Evolutionary conservation across 352 stramenopile species (phyloP).

Genomic region (Phytopythium boreale): DNA sequence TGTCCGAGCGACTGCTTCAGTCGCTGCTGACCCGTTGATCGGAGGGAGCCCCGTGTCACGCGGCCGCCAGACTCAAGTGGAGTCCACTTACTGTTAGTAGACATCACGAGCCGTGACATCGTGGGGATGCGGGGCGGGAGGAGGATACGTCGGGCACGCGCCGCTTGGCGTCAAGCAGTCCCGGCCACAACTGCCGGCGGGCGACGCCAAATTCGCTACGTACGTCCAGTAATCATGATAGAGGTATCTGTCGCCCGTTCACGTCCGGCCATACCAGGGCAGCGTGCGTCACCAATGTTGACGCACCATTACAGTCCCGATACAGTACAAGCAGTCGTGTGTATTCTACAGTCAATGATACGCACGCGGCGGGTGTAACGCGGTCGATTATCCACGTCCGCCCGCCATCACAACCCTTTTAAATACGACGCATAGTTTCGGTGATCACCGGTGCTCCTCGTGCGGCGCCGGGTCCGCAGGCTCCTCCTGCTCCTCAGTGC

Average conservation of each 20-base stretch:
- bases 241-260: too few relatives aligned
- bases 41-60: too few relatives aligned
- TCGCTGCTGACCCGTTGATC: not conserved
- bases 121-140: not conserved
- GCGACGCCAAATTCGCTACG: too few relatives aligned
- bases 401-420: not conserved
- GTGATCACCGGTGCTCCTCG: conserved; percentile 1
- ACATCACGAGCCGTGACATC: not conserved
- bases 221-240: not conserved
- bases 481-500: not conserved
- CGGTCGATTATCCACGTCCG: not conserved
- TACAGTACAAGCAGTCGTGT: not conserved
- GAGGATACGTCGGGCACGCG: not conserved
- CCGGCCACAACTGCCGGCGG: not conserved
- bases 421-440: not conserved
- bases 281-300: not conserved
- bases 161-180: not conserved
- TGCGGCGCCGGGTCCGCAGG: not conserved
- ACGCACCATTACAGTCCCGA: not conserved
- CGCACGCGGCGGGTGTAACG: not conserved
- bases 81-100: too few relatives aligned
- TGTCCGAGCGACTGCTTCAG: not conserved
- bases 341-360: not conserved
- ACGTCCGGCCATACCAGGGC: not conserved
- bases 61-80: not conserved